Base-by-base conservation (phyloP, 2,329 filamentous ascomycete species). In the Elsinoe necatrix region DNA sequence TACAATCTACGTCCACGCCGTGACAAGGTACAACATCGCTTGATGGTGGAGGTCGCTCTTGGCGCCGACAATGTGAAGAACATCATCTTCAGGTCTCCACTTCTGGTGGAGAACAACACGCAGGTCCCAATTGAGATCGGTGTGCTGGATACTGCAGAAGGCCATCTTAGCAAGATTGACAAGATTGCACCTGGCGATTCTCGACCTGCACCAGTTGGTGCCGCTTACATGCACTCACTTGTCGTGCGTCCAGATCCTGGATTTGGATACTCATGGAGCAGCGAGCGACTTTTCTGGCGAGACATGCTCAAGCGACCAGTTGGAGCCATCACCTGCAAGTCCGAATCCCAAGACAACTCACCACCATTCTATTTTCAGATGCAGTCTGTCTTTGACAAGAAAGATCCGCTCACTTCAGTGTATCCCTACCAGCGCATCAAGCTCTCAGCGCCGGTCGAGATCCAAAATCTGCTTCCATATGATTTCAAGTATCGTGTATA, bases 401-500 rank as follows among this genome's bases (percentile, higher is more conserved):
- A 86, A 48, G 90, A 95, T 63, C 90, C 93, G 2, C 75, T 95
- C 58, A 87, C 86, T 1, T 84, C 79, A 57, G 81, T 85, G 60
- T 98, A 98, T 67, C 93, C 93, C 0, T 93, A 93, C 69, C 97
- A 98, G 93, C 85, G 84, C 58, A 79, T 98, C 62, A 88, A 91
- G 63, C 80, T 98, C 2, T 95, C 89, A 21, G 92, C 93, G 0
- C 93, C 95, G 0, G 83, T 98, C 12, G 92, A 95, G 51, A 80
- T 98, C 3, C 92, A 98, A 70, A 98, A 98, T 63, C 75, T 98
- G 42, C 74, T 98, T 35, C 93, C 93, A 0, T 97, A 93, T 67
- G 93, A 98, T 71, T 98, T 98, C 82, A 97, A 98, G 72, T 98
- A 98, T 70, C 84, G 92, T 56, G 97, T 98, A 56, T 98, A 97